Evolutionary conservation across 139 green algal species (phyloP), one percentile per base, ranked within the genome.

Genomic region (Ettlia oleoabundans): DNA sequence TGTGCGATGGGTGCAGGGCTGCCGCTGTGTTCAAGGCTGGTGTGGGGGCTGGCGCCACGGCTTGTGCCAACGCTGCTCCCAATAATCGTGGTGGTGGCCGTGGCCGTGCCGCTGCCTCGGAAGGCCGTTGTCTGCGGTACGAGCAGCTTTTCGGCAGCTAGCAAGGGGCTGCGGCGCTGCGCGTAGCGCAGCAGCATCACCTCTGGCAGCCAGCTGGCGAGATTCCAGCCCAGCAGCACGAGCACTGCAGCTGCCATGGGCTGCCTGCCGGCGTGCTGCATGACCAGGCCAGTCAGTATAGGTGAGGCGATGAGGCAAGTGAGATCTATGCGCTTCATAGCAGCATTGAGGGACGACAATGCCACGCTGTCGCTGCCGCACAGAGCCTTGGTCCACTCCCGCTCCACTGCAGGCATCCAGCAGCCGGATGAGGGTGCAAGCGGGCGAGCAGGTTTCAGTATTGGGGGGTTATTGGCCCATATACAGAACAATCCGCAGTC

Each of bases 291-390:
- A 5, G 88, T 86, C 0, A 71, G 67, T 13, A 94, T 82, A 28
- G 94, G 94, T 0, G 88, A 87, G 4, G 88, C 64, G 55, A 98
- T 91, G 62, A 94, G 86, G 69, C 86, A 95, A 0, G 70, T 86
- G 52, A 98, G 86, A 79, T 98, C 94, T 72, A 98, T 96, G 0
- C 90, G 87, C 5, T 92, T 87, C 90, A 98, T 95, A 21, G 76
- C 88, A 86, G 88, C 77, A 84, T 95, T 95, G 9, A 93, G 18
- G 2, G 41, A 69, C 9, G 85, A 81, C 4, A 95, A 83, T 10
- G 61, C 69, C 1, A 41, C 8, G 0, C 66, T 68, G 75, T 95
- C 79, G 24, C 38, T 51, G 0, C 58, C 77, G 40, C 88, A 92
- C 69, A 96, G 75, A 7, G 85, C 55, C 65, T 82, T 82, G 1